phyloP scores from a whole-genome alignment of 805 yeast genomes.

The Barnettozyma wickerhamii region DNA sequence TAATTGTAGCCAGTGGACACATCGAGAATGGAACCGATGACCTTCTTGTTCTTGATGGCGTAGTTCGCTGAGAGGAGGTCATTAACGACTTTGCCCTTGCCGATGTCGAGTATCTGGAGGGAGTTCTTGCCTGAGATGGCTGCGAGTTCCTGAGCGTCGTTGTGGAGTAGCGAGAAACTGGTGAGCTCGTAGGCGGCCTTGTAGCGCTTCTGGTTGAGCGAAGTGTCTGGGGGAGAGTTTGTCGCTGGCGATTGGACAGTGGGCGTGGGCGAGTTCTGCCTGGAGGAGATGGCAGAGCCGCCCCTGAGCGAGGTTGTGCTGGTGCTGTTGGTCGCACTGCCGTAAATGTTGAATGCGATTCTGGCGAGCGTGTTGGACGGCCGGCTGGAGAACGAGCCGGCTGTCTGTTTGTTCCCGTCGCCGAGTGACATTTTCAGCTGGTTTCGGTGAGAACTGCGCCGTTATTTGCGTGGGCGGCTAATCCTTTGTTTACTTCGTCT shows the following conservation, averaged over 20 bases:
- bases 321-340: slow-evolving; percentile 7
- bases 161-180: slow-evolving; percentile 19
- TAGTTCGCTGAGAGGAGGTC: slow-evolving; percentile 30
- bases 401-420: too few species aligned
- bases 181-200: slow-evolving; percentile 30
- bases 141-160: slow-evolving; percentile 20
- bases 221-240: too few species aligned
- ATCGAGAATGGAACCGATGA: slow-evolving; percentile 39
- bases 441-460: too few species aligned
- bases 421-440: too few species aligned
- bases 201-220: slow-evolving; percentile 22
- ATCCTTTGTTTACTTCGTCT: too few species aligned
- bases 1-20: slow-evolving; percentile 39
- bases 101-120: slow-evolving; percentile 34
- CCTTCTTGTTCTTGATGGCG: slow-evolving; percentile 28
- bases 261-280: slow-evolving; percentile 3
- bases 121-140: slow-evolving; percentile 41
- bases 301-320: slow-evolving; percentile 11
- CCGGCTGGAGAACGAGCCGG: slow-evolving; percentile 17
- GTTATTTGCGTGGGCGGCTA: too few species aligned
- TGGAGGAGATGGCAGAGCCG: slow-evolving; percentile 6
- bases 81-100: slow-evolving; percentile 29
- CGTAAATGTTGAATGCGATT: slow-evolving; percentile 58
- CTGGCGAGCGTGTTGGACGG: slow-evolving; percentile 38
- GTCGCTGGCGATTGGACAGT: too few species aligned